Evolutionary conservation across 2,329 filamentous ascomycete genomes (phyloP), one percentile per base, ranked within the genome.

Genomic region (Alternaria sp.): DNA sequence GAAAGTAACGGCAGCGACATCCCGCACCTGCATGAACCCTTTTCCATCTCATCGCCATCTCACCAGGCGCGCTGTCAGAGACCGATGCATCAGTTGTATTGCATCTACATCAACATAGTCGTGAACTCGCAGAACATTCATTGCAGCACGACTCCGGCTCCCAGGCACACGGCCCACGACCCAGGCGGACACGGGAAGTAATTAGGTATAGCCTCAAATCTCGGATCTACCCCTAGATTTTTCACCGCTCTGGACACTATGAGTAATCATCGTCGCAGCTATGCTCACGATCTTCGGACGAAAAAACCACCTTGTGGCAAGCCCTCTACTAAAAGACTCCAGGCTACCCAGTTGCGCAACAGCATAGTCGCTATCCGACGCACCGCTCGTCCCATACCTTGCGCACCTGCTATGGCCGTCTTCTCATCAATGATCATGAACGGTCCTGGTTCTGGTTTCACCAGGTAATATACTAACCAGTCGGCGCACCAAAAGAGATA

Each of bases 401-500:
- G 3, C 7, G 9, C 57, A 28, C 17, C 28, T 40, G 11, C 17
- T 46, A 21, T 21, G 13, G 25, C 25, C 17, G 15, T 13, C 17
- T 21, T 44, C 6, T 58, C n/a, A 25, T 49, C 43, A 9, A 15
- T 15, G 11, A 55, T 19, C 63, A 66, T 65, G 44, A 49, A 59
- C 3, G 52, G 26, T 4, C 65, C 61, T 28, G 60, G 12, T 11
- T 36, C 15, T 21, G 47, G 49, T 13, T 49, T 55, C 11, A 21
- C 17, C 15, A 67, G 44, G 46, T 66, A 69, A 7, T 59, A 40
- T 19, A 54, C 23, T n/a, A 68, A 30, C 57, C 57, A 67, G 23
- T 71, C 59, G 10, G 59, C 61, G 19, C 63, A 63, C 59, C 62
- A 69, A 43, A 70, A 67, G 10, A 71, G 58, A 28, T 67, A 66